These are phyloP conservation scores for Lachnellula arida DNA, from an alignment of 2,329 filamentous ascomycete species.

Conservation along the genomic window DNA sequence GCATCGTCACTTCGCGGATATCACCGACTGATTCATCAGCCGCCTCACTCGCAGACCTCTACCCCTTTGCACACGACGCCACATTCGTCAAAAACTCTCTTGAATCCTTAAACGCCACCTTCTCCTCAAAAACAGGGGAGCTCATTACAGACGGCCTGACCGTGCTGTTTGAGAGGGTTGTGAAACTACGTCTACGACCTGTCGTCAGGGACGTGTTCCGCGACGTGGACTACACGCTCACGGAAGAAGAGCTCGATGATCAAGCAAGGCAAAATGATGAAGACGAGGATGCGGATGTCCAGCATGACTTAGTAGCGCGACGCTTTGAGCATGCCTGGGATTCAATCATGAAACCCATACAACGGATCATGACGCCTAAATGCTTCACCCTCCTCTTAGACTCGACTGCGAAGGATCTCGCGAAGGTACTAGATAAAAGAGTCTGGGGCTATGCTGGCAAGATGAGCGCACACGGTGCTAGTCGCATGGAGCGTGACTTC, in stretches of 20 bases:
- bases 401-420: slow-evolving; percentile 68
- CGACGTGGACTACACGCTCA: slow-evolving; percentile 78
- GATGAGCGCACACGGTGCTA: slow-evolving; percentile 75
- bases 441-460: slow-evolving; percentile 73
- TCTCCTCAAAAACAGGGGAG: slow-evolving; percentile 73
- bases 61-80: slow-evolving; percentile 76
- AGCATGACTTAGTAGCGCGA: slow-evolving; percentile 65
- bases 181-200: slow-evolving; percentile 78
- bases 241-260: slow-evolving; percentile 56
- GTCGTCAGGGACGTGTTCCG: slow-evolving; percentile 86
- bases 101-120: slow-evolving; percentile 63
- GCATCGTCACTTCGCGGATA: slow-evolving; percentile 72
- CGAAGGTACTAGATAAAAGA: slow-evolving; percentile 78
- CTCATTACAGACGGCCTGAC: slow-evolving; percentile 78
- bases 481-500: slow-evolving; percentile 80
- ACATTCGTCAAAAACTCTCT: slow-evolving; percentile 64
- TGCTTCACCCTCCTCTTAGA: slow-evolving; percentile 75
- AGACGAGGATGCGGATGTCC: slow-evolving; percentile 43
- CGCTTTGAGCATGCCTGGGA: slow-evolving; percentile 86
- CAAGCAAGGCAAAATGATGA: slow-evolving; percentile 45
- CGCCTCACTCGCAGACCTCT: slow-evolving; percentile 55
- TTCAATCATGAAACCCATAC: slow-evolving; percentile 76
- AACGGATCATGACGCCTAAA: slow-evolving; percentile 73
- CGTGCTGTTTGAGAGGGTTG: slow-evolving; percentile 81
- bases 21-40: slow-evolving; percentile 39